Evolutionary conservation across 2,329 filamentous ascomycete species (phyloP), one percentile per base, ranked within the genome.

Genomic region (Bipolaris victoriae): DNA sequence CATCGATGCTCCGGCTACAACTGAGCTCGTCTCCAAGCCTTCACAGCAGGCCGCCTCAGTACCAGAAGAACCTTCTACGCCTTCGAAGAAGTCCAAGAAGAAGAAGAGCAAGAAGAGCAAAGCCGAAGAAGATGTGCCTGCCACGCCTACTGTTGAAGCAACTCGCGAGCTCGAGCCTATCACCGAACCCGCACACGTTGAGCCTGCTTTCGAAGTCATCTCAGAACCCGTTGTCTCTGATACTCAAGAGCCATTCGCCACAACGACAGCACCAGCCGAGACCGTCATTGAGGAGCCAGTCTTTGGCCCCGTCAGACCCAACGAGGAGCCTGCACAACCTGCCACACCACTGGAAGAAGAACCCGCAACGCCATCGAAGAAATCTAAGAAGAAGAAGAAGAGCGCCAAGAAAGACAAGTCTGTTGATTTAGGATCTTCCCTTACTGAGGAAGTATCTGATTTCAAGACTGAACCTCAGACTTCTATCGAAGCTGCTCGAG

Each of bases 301-400:
- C 11, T 3, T 51, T 18, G 26, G 31, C 1, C 52, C 24, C 24
- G 43, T 45, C 1, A 53, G 53, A n/a, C 20, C 58, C 2, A 31
- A 48, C 9, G 46, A 62, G 7, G 57, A 65, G 29, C 18, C 18
- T 2, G 10, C 33, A 4, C 52, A 52, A 11, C 51, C 53, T 36
- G 22, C 54, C 24, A 57, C 52, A 13, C 31, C 40, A 7, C 16
- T 57, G 22, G 56, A 51, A 24, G 57, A 61, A n/a, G 63, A 64
- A 22, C 47, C 52, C 24, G 26, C 49, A 1, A 49, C 54, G 10
- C 66, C 70, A 31, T 79, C 77, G 51, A 78, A 79, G 60, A 83
- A 81, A 61, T 77, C 48, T 6, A 61, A 77, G 10, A 83, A 83
- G 57, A 77, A 83, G 57, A 77, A 80, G 51, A 20, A 80, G 51